Evolutionary conservation across 768 basidiomycete genomes (phyloP).

Genomic region (Boletus reticuloceps): DNA sequence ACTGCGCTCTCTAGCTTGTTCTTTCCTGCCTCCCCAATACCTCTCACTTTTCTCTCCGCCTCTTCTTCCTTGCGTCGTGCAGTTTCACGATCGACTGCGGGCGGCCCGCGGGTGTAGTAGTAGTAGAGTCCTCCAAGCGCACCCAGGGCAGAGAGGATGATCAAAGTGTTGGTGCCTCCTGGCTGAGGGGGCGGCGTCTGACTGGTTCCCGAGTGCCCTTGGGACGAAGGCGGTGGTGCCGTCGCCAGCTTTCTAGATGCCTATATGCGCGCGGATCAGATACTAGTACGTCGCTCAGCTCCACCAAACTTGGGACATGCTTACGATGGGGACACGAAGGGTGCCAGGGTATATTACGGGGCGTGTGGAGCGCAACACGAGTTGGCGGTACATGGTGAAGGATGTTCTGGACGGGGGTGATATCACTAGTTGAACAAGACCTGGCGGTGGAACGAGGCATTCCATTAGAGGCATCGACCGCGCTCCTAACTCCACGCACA

Average conservation of each 20-base stretch:
- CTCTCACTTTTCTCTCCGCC: constrained; percentile 26
- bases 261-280: constrained; percentile 4
- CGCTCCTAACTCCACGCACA: too few species aligned
- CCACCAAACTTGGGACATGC: neutral
- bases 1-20: constrained; percentile 25
- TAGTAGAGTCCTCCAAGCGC: constrained; percentile 37
- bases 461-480: too few species aligned
- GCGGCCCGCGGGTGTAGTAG: constrained; percentile 32
- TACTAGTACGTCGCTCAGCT: neutral
- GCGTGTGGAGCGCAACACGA: constrained; percentile 7
- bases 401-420: neutral
- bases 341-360: constrained; percentile 10
- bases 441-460: too few species aligned
- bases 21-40: constrained; percentile 30
- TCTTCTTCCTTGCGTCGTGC: constrained; percentile 35
- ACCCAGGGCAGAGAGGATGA: constrained; percentile 31
- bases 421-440: neutral
- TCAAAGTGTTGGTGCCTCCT: constrained; percentile 25
- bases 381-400: constrained; percentile 13
- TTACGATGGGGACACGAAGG: constrained; percentile 8
- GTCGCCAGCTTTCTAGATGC: constrained; percentile 15
- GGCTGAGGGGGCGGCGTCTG: neutral
- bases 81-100: constrained; percentile 18
- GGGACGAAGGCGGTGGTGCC: constrained; percentile 10
- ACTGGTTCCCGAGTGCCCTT: constrained; percentile 1